Evolutionary conservation across 768 basidiomycete genomes (phyloP).

Genomic region (Lactarius sanguifluus): DNA sequence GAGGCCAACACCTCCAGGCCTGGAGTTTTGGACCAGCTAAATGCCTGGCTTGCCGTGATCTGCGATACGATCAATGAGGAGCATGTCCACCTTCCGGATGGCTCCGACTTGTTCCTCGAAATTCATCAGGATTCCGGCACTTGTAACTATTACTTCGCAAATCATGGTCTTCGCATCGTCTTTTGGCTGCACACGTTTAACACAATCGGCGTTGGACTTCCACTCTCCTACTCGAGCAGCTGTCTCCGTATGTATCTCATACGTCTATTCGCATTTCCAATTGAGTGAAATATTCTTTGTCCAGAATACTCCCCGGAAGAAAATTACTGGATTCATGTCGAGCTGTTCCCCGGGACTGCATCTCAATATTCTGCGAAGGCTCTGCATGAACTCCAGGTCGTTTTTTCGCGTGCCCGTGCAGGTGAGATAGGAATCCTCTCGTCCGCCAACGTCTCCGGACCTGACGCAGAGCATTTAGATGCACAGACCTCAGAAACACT

Average conservation of each 20-base stretch:
- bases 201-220: not conserved
- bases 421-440: not conserved
- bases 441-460: not conserved
- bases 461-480: not conserved
- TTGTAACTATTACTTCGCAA: constrained; percentile 16
- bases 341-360: not conserved
- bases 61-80: not conserved
- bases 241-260: constrained; percentile 7
- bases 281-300: not conserved
- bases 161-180: constrained; percentile 9
- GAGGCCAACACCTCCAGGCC: not conserved
- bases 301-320: not conserved
- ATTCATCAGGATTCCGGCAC: not conserved
- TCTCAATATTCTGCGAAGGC: not conserved
- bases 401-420: not conserved
- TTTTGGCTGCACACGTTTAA: constrained; percentile 5
- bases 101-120: constrained; percentile 15
- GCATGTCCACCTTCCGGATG: not conserved
- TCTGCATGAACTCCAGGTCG: not conserved
- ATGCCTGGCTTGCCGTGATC: not conserved
- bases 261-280: not conserved
- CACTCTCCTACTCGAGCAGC: not conserved
- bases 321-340: not conserved
- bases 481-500: not conserved
- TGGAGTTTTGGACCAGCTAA: not conserved